Conservation (phyloP, 2,329 filamentous ascomycete species). For the Xylariaceae sp. region DNA sequence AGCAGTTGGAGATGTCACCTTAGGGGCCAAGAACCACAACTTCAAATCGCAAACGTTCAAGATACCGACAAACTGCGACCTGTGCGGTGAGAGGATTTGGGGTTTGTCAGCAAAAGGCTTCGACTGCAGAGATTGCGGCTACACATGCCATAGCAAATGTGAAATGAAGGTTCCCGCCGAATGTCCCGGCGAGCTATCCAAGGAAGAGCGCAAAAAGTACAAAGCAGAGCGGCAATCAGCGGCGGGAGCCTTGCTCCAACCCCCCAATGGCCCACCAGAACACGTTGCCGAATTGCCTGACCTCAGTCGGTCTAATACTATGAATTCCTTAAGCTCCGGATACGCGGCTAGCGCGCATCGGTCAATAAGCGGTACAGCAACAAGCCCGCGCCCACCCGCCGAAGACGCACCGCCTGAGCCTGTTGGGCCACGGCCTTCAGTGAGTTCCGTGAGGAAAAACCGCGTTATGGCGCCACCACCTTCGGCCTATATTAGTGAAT, state of each 20-base stretch:
- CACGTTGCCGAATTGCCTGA: conserved; percentile 66
- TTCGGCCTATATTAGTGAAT: conserved; percentile 72
- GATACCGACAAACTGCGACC: conserved; percentile 96
- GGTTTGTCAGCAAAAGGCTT: conserved; percentile 95
- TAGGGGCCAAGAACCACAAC: conserved; percentile 92
- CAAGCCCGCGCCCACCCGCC: conserved; percentile 48
- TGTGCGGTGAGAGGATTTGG: conserved; percentile 97
- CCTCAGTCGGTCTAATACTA: conserved; percentile 80
- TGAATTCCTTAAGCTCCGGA: conserved; percentile 87
- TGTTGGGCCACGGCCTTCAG: conserved; percentile 53
- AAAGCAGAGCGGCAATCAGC: conserved; percentile 83
- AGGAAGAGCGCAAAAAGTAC: conserved; percentile 93
- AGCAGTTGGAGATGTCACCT: conserved; percentile 86
- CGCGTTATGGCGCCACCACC: conserved; percentile 88
- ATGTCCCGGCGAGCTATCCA: conserved; percentile 89
- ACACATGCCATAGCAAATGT: conserved; percentile 97
- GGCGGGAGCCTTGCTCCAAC: conserved; percentile 63
- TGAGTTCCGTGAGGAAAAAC: conserved; percentile 61
- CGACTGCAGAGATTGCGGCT: conserved; percentile 94
- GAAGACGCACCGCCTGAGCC: conserved; percentile 52
- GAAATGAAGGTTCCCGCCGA: conserved; percentile 98
- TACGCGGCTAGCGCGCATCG: conserved; percentile 79
- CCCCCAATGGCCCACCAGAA: conserved; percentile 49
- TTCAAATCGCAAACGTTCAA: conserved; percentile 99
- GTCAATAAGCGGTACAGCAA: conserved; percentile 65